phyloP scores from a whole-genome alignment of 2,329 filamentous ascomycete species.

The Fusarium nisikadoi region DNA sequence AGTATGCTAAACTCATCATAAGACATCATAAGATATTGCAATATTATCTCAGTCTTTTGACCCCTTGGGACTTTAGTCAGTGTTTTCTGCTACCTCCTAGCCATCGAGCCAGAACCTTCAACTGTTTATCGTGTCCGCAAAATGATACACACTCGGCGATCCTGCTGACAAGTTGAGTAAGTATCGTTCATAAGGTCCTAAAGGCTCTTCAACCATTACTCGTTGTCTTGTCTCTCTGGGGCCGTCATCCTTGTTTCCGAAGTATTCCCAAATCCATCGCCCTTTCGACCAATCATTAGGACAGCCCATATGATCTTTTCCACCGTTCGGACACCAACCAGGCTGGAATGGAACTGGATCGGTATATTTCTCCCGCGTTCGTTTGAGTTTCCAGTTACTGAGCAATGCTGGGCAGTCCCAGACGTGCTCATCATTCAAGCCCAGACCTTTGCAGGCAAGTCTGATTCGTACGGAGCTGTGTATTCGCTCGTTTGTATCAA shows the following conservation, averaged over 20 bases:
- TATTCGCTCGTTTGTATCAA: conserved; percentile 65
- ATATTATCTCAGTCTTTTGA: background rate
- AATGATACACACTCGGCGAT: conserved; percentile 56
- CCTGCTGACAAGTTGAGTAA: conserved; percentile 58
- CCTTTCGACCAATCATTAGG: conserved; percentile 44
- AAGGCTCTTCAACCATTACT: conserved; percentile 62
- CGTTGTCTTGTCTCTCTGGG: conserved; percentile 52
- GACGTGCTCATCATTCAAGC: conserved; percentile 58
- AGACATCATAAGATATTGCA: background rate
- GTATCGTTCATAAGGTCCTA: conserved; percentile 64
- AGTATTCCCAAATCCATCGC: conserved; percentile 67
- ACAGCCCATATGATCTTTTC: conserved; percentile 37
- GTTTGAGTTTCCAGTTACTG: conserved; percentile 57
- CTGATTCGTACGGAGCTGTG: conserved; percentile 66
- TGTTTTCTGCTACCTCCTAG: background rate
- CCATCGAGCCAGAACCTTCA: background rate
- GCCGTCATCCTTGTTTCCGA: conserved; percentile 55
- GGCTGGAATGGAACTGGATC: conserved; percentile 52
- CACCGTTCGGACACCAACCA: conserved; percentile 45
- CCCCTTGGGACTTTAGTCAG: background rate
- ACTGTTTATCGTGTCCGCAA: conserved; percentile 47
- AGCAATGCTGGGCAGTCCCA: conserved; percentile 60
- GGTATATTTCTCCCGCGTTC: conserved; percentile 45
- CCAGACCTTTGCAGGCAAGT: conserved; percentile 61
- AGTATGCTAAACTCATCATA: background rate